Evolutionary conservation across 257 asterid species (phyloP), one percentile per base, ranked within the genome.

Genomic region (Solanum bukasovii): DNA sequence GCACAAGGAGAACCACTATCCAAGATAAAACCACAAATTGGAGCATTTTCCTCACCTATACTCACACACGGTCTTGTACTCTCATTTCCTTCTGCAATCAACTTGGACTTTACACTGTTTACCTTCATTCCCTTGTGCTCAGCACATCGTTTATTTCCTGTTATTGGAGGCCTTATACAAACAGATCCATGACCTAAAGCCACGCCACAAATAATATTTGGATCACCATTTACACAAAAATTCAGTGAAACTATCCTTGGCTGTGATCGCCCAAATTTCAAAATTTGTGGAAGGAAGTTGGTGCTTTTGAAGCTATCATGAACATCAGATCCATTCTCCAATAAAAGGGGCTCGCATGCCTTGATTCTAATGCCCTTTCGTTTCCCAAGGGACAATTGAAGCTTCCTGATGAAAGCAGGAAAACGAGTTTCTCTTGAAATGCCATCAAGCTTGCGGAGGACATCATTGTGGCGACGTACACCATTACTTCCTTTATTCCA

Each of bases 401-500:
- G 84, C 91, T 92, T 95, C 75, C 90, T 92, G 27, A 91, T 90
- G 56, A 92, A 87, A 72, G 77, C 90, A 87, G 93, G 90, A 75
- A 93, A 91, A 77, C 34, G 91, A 72, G 93, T 89, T 34, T 89
- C 88, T 85, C 89, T 93, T 68, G 92, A 78, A 34, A 25, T 89
- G 44, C 86, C 86, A 27, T 92, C 92, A 21, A 95, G 89, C 87
- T 91, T 92, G 78, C 71, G 89, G 90, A 82, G 84, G 90, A 96
- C 91, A 85, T 93, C 98, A 84, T 91, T 89, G 42, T 84, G 93
- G 70, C 99, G 98, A 49, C 99, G 98, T 74, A 86, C 85, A 27
- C 96, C 98, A 67, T 97, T 97, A 87, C 94, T 92, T 56, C 92
- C 98, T 89, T 91, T 96, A 94, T 97, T 97, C 98, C 99, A 97